Evolutionary conservation across 495 filamentous ascomycete genomes (phyloP).

Genomic region (Penicillium egyptiacum): DNA sequence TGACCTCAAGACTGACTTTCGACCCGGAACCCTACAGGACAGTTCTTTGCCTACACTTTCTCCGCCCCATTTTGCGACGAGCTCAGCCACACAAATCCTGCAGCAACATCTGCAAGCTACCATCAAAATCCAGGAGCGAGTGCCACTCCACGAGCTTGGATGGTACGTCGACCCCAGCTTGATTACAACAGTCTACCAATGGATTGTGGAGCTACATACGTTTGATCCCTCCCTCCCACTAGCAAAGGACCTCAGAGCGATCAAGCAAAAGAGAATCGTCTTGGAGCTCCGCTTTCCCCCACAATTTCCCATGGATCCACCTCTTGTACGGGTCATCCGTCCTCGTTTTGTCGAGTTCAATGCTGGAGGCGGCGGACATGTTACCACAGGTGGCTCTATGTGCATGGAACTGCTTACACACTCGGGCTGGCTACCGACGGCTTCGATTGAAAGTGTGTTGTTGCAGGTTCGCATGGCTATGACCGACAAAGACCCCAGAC

Average conservation of each 20-base stretch:
- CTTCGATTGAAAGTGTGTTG: constrained; percentile 75
- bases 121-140: constrained; percentile 61
- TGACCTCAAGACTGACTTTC: constrained; percentile 57
- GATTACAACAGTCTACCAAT: constrained; percentile 78
- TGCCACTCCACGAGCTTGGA: constrained; percentile 68
- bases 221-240: constrained; percentile 71
- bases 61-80: constrained; percentile 69
- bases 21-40: constrained; percentile 60
- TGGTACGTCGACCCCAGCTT: constrained; percentile 74
- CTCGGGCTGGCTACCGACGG: constrained; percentile 73
- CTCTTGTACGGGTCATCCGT: constrained; percentile 81
- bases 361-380: constrained; percentile 80
- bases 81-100: constrained; percentile 59
- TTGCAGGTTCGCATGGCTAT: constrained; percentile 82
- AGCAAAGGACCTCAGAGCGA: constrained; percentile 69
- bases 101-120: constrained; percentile 60
- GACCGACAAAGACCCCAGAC: constrained; percentile 63
- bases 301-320: constrained; percentile 74
- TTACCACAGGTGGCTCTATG: constrained; percentile 83
- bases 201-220: constrained; percentile 88
- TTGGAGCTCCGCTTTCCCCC: constrained; percentile 78
- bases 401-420: constrained; percentile 92
- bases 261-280: constrained; percentile 63
- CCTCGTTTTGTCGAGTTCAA: constrained; percentile 74
- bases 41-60: constrained; percentile 56